Evolutionary conservation across 345 rosid species (phyloP).

Genomic region (Sapria himalayana): DNA sequence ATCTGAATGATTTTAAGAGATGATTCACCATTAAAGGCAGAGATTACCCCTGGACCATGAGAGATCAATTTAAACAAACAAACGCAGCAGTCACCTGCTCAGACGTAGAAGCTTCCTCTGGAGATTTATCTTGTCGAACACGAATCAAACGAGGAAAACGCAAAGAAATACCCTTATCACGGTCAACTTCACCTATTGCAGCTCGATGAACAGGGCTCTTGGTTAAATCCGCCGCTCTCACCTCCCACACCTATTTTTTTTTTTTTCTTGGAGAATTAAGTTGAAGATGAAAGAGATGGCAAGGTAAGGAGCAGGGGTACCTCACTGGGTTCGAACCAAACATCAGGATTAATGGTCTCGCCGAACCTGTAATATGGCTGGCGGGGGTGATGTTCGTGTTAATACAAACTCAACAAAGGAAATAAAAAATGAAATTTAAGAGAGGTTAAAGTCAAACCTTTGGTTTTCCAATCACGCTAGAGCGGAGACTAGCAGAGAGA

Average conservation of each 20-base stretch:
- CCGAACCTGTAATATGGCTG: constrained; percentile 63
- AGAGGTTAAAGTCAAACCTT: constrained; percentile 35
- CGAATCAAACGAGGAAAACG: constrained; percentile 76
- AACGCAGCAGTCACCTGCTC: constrained; percentile 90
- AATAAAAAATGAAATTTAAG: neutral
- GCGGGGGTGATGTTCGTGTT: no score
- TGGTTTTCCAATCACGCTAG: constrained; percentile 56
- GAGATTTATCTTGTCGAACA: constrained; percentile 65
- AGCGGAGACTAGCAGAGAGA: constrained; percentile 58
- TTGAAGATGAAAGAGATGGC: neutral
- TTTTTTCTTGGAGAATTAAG: neutral
- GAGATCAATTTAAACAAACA: no score
- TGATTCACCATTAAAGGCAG: no score
- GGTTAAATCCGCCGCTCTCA: constrained; percentile 90
- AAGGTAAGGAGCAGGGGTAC: constrained; percentile 22
- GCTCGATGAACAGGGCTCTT: constrained; percentile 87
- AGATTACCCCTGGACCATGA: no score
- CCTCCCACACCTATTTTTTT: constrained; percentile 76
- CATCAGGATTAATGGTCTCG: constrained; percentile 59
- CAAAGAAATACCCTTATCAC: constrained; percentile 75
- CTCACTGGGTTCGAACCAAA: constrained; percentile 88
- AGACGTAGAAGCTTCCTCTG: constrained; percentile 65
- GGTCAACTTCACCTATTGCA: constrained; percentile 64
- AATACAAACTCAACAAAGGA: constrained; percentile 10
- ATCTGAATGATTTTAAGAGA: no score